Evolutionary conservation across 2,329 filamentous ascomycete genomes (phyloP).

Genomic region (Ampelomyces quisqualis): DNA sequence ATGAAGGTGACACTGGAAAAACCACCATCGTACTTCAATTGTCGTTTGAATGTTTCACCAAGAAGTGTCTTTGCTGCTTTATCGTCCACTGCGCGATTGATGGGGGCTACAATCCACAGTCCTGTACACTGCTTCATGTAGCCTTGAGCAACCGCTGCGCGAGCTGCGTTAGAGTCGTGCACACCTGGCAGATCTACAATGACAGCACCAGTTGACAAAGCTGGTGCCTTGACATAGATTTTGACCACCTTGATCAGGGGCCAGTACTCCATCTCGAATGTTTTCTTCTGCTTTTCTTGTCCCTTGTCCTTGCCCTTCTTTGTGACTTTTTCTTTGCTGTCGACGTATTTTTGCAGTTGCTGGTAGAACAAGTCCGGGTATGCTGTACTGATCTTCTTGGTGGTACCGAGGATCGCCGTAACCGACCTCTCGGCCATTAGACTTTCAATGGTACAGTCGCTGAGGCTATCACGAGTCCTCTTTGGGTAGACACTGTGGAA

Average conservation of each 20-base stretch:
- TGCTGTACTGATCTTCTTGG: constrained; percentile 43
- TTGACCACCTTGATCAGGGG: constrained; percentile 57
- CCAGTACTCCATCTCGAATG: constrained; percentile 47
- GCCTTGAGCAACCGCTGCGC: constrained; percentile 57
- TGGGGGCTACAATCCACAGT: constrained; percentile 64
- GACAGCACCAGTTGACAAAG: constrained; percentile 56
- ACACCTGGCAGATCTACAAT: constrained; percentile 62
- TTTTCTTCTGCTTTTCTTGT: constrained; percentile 22
- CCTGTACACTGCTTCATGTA: constrained; percentile 63
- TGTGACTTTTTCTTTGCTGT: constrained; percentile 55
- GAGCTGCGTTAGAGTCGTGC: constrained; percentile 61
- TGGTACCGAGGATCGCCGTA: constrained; percentile 50
- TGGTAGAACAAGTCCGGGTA: constrained; percentile 48
- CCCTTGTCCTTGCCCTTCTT: constrained; percentile 38
- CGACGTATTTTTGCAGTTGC: constrained; percentile 54
- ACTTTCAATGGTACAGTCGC: constrained; percentile 38
- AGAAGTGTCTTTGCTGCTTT: constrained; percentile 59
- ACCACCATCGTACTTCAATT: constrained; percentile 60
- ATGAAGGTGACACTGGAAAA: constrained; percentile 61
- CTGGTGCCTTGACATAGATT: constrained; percentile 54
- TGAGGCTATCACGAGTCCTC: constrained; percentile 46
- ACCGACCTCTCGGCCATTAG: constrained; percentile 50
- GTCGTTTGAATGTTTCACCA: constrained; percentile 58
- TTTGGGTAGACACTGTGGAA: constrained; percentile 53
- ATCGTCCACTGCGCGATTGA: constrained; percentile 61